These are phyloP conservation scores for Leccinellum rugosiceps DNA, from an alignment of 768 basidiomycete genomes.

Conservation along the genomic window DNA sequence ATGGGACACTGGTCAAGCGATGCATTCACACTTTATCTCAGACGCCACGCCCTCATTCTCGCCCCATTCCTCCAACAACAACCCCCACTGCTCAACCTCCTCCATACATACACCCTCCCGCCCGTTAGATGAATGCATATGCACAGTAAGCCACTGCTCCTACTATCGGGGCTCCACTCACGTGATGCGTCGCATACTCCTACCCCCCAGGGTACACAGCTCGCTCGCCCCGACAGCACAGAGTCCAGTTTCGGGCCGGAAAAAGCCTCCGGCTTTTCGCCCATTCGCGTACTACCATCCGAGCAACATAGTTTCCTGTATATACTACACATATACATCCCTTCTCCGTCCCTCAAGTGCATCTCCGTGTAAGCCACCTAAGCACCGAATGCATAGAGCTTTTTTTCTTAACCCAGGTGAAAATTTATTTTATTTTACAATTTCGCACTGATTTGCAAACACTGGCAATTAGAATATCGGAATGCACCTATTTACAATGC, in stretches of 20 bases:
- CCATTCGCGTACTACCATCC: too few species aligned
- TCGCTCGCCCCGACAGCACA: background rate
- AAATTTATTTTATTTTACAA: too few species aligned
- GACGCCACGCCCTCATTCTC: background rate
- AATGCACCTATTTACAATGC: too few species aligned
- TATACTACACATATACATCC: background rate
- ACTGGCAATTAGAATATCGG: too few species aligned
- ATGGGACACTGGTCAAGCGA: background rate
- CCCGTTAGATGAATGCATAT: too few species aligned
- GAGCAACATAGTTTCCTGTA: background rate
- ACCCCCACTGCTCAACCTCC: background rate
- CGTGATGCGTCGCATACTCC: background rate
- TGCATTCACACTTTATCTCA: background rate
- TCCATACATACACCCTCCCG: too few species aligned
- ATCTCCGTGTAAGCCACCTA: too few species aligned
- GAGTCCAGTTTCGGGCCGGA: background rate
- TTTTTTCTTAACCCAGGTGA: too few species aligned
- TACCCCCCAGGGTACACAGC: constrained; percentile 1
- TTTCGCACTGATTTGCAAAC: too few species aligned
- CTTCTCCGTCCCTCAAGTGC: too few species aligned
- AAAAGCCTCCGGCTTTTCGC: too few species aligned
- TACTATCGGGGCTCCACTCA: background rate
- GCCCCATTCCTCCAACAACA: background rate
- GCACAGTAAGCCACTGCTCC: background rate
- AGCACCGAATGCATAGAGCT: too few species aligned